Conservation (phyloP, 257 asterid genomes). For the Capsicum rhomboideum region DNA sequence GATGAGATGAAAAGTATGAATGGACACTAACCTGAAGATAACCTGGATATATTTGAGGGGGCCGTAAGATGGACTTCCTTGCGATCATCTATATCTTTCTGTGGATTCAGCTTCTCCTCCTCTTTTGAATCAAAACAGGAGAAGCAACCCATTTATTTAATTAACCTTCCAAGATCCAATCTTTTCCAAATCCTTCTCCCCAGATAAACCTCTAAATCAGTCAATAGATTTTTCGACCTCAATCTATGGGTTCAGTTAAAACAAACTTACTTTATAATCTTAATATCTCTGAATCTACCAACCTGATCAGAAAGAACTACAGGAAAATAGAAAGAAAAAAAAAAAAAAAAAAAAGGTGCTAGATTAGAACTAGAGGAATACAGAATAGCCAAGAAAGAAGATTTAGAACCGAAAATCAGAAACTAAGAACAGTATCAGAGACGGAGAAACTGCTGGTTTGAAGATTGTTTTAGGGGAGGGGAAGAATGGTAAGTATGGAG, state of each 20-base stretch:
- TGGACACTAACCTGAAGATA: conserved; percentile 68
- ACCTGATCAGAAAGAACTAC: conserved; percentile 5
- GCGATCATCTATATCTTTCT: conserved; percentile 46
- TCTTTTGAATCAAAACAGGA: conserved; percentile 88
- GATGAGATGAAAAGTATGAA: conserved; percentile 21
- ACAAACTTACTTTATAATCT: not conserved
- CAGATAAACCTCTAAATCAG: conserved; percentile 19
- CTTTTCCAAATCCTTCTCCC: not conserved
- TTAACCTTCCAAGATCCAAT: conserved; percentile 17
- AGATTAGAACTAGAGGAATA: not conserved
- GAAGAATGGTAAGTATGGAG: conserved; percentile 1
- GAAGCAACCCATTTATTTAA: conserved; percentile 74
- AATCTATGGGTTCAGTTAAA: conserved; percentile 9
- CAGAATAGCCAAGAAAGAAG: not conserved
- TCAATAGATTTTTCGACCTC: conserved; percentile 20
- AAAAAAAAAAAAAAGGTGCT: not conserved
- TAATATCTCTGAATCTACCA: not conserved
- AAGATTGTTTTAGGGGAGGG: conserved; percentile 7
- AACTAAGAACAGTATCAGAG: conserved; percentile 5
- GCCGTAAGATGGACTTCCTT: conserved; percentile 44
- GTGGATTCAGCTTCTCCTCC: conserved; percentile 67
- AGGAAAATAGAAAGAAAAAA: not conserved
- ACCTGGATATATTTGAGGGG: conserved; percentile 63
- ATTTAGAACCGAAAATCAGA: not conserved
- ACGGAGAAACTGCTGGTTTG: conserved; percentile 3